phyloP scores from a whole-genome alignment of 306 rosid species.

The Parietaria judaica region DNA sequence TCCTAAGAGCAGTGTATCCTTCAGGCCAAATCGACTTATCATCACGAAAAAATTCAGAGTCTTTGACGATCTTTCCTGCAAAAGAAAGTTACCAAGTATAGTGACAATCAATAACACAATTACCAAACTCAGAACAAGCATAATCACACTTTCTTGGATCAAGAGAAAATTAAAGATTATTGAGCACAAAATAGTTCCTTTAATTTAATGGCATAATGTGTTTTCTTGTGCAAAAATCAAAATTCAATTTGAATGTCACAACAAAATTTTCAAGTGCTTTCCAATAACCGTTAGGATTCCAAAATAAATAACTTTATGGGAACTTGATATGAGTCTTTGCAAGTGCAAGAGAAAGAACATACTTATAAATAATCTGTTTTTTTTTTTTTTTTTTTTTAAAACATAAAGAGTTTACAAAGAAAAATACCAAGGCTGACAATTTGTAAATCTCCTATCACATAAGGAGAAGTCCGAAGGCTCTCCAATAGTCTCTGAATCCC shows the following conservation, averaged over 20 bases:
- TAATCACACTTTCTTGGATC: background rate
- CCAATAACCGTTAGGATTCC: constrained; percentile 1
- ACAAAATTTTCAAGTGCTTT: background rate
- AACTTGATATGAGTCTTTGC: background rate
- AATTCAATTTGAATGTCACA: background rate
- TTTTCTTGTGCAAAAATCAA: background rate
- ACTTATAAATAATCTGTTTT: too few species aligned
- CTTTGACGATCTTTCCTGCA: constrained; percentile 75
- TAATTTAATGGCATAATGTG: background rate
- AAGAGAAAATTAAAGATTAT: background rate
- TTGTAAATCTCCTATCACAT: constrained; percentile 62
- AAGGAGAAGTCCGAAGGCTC: constrained; percentile 49
- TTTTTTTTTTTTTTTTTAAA: too few species aligned
- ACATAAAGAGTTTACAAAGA: background rate
- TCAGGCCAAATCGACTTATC: constrained; percentile 75
- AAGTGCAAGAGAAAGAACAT: background rate
- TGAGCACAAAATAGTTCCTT: background rate
- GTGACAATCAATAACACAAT: constrained; percentile 1
- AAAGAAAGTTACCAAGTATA: constrained; percentile 15
- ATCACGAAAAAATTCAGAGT: constrained; percentile 57
- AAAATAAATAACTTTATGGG: background rate
- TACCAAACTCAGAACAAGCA: constrained; percentile 6
- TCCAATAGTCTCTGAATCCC: constrained; percentile 27
- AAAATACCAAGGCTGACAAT: constrained; percentile 69
- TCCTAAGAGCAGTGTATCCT: constrained; percentile 85